phyloP scores from a whole-genome alignment of 768 basidiomycete genomes.

The Pleurotus djamor region DNA sequence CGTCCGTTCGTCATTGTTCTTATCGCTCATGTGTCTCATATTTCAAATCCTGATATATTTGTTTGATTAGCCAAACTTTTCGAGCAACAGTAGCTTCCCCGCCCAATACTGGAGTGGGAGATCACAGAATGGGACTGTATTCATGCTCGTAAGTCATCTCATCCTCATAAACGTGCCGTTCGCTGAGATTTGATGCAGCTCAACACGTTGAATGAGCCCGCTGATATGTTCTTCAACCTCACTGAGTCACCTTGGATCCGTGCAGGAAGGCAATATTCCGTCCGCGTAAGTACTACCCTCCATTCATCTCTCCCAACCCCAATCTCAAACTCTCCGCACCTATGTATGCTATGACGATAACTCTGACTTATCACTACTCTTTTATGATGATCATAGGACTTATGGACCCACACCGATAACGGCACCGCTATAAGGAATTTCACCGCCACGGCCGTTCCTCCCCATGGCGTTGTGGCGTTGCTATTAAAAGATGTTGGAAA shows the following conservation, averaged over 20 bases:
- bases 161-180: background rate
- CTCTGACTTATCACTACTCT: too few species aligned
- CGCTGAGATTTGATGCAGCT: constrained; percentile 31
- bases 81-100: constrained; percentile 42
- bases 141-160: constrained; percentile 53
- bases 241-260: constrained; percentile 73
- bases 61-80: constrained; percentile 29
- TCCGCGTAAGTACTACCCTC: constrained; percentile 42
- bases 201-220: constrained; percentile 54
- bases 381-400: constrained; percentile 39
- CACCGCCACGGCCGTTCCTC: constrained; percentile 48
- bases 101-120: constrained; percentile 69
- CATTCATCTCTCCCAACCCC: background rate
- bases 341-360: too few species aligned
- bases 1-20: too few species aligned
- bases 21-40: too few species aligned
- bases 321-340: too few species aligned
- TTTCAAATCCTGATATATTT: too few species aligned
- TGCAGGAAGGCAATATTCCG: constrained; percentile 62
- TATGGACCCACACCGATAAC: constrained; percentile 73
- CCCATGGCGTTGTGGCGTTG: constrained; percentile 70
- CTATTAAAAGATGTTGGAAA: constrained; percentile 39
- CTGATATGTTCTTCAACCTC: constrained; percentile 59
- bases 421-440: constrained; percentile 64
- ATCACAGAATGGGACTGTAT: constrained; percentile 53